Conservation (phyloP, 1,139 yeast species). For the Pichia kudriavzevii region DNA sequence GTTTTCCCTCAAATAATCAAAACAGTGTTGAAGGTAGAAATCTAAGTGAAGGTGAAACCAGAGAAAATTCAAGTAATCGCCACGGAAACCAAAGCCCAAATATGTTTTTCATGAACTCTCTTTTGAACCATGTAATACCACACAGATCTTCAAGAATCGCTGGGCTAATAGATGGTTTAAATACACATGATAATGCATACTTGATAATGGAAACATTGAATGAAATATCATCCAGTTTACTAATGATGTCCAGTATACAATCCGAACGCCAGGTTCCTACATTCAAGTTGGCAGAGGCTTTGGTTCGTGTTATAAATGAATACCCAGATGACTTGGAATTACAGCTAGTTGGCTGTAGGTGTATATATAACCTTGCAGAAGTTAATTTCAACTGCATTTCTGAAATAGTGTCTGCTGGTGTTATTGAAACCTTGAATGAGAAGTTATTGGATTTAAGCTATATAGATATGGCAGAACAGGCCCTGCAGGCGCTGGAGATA, state of each 20-base stretch:
- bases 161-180: slow-evolving; percentile 36
- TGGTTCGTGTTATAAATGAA: slow-evolving; percentile 54
- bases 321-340: slow-evolving; percentile 67
- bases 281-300: slow-evolving; percentile 43
- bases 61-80: background rate
- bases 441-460: slow-evolving; percentile 70
- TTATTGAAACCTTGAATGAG: slow-evolving; percentile 57
- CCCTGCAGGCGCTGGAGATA: slow-evolving; percentile 67
- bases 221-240: slow-evolving; percentile 52
- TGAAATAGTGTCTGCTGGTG: slow-evolving; percentile 58
- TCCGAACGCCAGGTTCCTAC: slow-evolving; percentile 65
- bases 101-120: slow-evolving; percentile 12
- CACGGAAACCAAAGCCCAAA: no score
- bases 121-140: slow-evolving; percentile 11
- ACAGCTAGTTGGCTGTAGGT: slow-evolving; percentile 77
- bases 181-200: slow-evolving; percentile 40
- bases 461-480: slow-evolving; percentile 91
- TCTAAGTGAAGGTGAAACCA: background rate
- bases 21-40: background rate
- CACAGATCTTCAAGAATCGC: slow-evolving; percentile 17
- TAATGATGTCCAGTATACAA: slow-evolving; percentile 56
- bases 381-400: slow-evolving; percentile 62
- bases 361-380: slow-evolving; percentile 75
- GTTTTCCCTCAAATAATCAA: background rate
- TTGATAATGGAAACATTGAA: slow-evolving; percentile 49